Percentiles rank a stretch among this genome's conserved stretches.
Conservation (phyloP, 2,329 filamentous ascomycete genomes). For the Ophiocordyceps camponoti-leonardi region DNA sequence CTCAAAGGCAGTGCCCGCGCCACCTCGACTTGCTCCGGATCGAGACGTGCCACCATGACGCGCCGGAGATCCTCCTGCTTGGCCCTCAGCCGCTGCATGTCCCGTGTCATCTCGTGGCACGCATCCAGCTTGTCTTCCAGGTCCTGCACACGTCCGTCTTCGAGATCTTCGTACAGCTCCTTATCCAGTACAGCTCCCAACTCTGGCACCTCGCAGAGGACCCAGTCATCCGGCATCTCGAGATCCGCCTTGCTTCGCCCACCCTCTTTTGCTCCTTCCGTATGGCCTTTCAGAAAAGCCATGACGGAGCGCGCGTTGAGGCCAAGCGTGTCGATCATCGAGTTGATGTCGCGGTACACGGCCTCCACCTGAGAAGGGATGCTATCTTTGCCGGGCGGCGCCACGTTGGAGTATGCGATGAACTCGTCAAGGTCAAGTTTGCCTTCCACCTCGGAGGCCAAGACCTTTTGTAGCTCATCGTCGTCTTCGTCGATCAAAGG, state of each 20-base stretch:
- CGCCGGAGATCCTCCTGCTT: slow-evolving; percentile 67
- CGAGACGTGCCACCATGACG: slow-evolving; percentile 51
- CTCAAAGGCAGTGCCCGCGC: slow-evolving; percentile 59
- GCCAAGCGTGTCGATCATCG: slow-evolving; percentile 86
- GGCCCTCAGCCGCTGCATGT: slow-evolving; percentile 53
- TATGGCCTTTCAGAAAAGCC: slow-evolving; percentile 51
- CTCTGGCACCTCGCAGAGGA: slow-evolving; percentile 57
- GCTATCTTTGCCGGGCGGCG: slow-evolving; percentile 34
- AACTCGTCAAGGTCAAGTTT: slow-evolving; percentile 49
- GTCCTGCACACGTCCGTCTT: slow-evolving; percentile 50
- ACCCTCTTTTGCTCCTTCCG: slow-evolving; percentile 30
- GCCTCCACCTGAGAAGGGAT: slow-evolving; percentile 47
- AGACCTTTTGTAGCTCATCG: slow-evolving; percentile 44
- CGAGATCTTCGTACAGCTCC: slow-evolving; percentile 46
- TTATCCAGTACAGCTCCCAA: slow-evolving; percentile 46
- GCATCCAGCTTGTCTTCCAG: slow-evolving; percentile 51
- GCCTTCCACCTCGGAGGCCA: slow-evolving; percentile 43
- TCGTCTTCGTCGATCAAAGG: slow-evolving; percentile 52
- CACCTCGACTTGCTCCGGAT: slow-evolving; percentile 48
- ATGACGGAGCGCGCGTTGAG: slow-evolving; percentile 59
- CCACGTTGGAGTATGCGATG: slow-evolving; percentile 41
- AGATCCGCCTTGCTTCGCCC: slow-evolving; percentile 50
- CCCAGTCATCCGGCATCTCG: slow-evolving; percentile 51
- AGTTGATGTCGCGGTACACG: slow-evolving; percentile 67
- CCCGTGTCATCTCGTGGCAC: slow-evolving; percentile 50